A percentile compares a stretch with the other conserved stretches of the same genome.
Conservation (phyloP, 106 monocot species). For the Agapanthus africanus region DNA sequence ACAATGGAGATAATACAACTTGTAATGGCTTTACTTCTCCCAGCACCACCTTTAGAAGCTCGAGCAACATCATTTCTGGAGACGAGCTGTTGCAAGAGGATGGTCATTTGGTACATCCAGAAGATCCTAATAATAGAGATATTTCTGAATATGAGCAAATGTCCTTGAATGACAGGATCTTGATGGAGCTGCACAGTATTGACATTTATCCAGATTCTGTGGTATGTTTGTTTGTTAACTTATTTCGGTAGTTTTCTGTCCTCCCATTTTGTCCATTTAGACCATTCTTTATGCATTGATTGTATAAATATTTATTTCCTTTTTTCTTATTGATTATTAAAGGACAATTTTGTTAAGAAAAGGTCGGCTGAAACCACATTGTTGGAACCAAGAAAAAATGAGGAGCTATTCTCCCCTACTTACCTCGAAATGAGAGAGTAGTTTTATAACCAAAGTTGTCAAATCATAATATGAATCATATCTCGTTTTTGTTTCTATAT, state of each 20-base stretch:
- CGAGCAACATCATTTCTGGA: slow-evolving; percentile 22
- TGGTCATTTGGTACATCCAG: slow-evolving; percentile 4
- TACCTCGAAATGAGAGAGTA: no score
- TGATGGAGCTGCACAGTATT: slow-evolving; percentile 90
- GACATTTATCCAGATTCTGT: slow-evolving; percentile 54
- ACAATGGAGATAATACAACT: slow-evolving; percentile 19
- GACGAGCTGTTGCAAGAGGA: slow-evolving; percentile 27
- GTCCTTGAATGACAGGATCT: slow-evolving; percentile 70
- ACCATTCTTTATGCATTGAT: not conserved
- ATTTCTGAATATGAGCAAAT: slow-evolving; percentile 38
- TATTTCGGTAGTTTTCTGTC: not conserved
- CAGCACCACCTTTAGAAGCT: slow-evolving; percentile 25
- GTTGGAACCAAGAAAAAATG: no score
- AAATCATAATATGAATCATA: no score
- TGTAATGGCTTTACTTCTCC: slow-evolving; percentile 52
- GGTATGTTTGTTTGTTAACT: slow-evolving; percentile 26
- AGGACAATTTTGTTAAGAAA: no score
- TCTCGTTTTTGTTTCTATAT: no score
- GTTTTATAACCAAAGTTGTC: no score
- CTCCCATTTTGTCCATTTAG: not conserved
- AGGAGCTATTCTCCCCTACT: no score
- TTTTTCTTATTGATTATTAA: no score
- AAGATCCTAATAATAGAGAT: slow-evolving; percentile 20
- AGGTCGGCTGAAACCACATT: no score
- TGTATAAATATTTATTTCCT: no score